phyloP scores from a whole-genome alignment of 2,329 filamentous ascomycete genomes.

The Penicillium sp. region DNA sequence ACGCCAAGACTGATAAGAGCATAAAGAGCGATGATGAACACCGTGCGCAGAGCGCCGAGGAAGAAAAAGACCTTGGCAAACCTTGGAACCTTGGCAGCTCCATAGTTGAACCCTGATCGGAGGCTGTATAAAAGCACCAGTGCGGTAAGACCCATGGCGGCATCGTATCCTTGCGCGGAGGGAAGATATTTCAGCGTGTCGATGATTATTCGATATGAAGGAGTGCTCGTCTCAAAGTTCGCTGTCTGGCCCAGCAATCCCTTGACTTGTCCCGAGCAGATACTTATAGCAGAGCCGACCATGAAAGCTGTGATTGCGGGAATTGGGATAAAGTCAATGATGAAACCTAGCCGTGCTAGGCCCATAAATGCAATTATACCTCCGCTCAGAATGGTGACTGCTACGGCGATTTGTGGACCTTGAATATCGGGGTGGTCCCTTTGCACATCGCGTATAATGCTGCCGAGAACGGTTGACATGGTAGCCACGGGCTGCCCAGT shows the following conservation, averaged over 20 bases:
- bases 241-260: conserved; percentile 52
- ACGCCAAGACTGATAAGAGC: conserved; percentile 81
- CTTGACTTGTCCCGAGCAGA: conserved; percentile 7
- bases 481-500: conserved; percentile 76
- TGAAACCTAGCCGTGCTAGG: conserved; percentile 65
- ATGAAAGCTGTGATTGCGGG: conserved; percentile 12
- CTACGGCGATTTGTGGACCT: conserved; percentile 67
- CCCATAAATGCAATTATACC: conserved; percentile 73
- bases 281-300: conserved; percentile 9
- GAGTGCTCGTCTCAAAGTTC: conserved; percentile 65
- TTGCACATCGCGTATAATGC: conserved; percentile 66
- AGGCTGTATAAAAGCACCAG: conserved; percentile 71
- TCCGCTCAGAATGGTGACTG: conserved; percentile 72
- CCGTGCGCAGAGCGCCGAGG: conserved; percentile 76
- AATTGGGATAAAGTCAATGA: conserved; percentile 10
- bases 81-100: conserved; percentile 64
- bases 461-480: conserved; percentile 82
- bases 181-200: conserved; percentile 70
- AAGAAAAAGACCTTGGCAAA: conserved; percentile 79
- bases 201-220: conserved; percentile 77
- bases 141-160: conserved; percentile 79
- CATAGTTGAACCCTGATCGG: conserved; percentile 60
- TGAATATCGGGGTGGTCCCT: conserved; percentile 53
- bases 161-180: conserved; percentile 62
- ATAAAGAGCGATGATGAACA: conserved; percentile 86